Evolutionary conservation across 1,139 yeast species (phyloP), one percentile per base, ranked within the genome.

Genomic region (Nadsonia commutata): DNA sequence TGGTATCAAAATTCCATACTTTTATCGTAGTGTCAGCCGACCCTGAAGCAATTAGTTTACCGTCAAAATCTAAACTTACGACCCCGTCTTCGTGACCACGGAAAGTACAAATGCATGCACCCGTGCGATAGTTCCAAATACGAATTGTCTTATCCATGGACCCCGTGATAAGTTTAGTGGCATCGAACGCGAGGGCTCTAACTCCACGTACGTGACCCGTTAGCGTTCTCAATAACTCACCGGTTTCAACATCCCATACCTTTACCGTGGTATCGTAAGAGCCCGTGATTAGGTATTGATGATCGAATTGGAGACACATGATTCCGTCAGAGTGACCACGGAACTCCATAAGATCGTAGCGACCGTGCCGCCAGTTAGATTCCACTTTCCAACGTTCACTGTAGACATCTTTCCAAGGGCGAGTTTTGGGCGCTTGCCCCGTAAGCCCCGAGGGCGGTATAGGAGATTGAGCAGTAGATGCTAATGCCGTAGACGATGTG

Each of bases 381-480:
- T 90, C 98, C 49, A 90, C 84, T 58, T 78, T 80, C 63, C 74
- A 88, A 38, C 98, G 70, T 61, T 90, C 98, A 36, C 86, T 74
- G 61, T 90, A 90, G 20, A 90, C 95, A 3, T 84, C 82, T 58
- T 90, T 90, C 98, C 98, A 90, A 2, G 98, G 96, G 48, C 95
- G 67, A 23, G 78, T 75, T 50, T 64, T 64, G 43, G 68, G 56
- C 18, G 31, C 20, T 45, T 43, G n/a, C n/a, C n/a, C n/a, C n/a
- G n/a, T n/a, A n/a, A n/a, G n/a, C n/a, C n/a, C n/a, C n/a, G 13
- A 13, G 13, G 33, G 8, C n/a, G 33, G 33, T 6, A 9, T 13
- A 27, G 33, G 9, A 27, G 33, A 27, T 4, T 27, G 9, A 7
- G 33, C 9, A 6, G 33, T 5, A 8, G 37, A 6, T 21, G 23